A percentile compares a stretch with the other conserved stretches of the same genome.
These are phyloP conservation scores for Chalaropsis ovoidea DNA, from an alignment of 2,329 filamentous ascomycete genomes.

Conservation along the genomic window DNA sequence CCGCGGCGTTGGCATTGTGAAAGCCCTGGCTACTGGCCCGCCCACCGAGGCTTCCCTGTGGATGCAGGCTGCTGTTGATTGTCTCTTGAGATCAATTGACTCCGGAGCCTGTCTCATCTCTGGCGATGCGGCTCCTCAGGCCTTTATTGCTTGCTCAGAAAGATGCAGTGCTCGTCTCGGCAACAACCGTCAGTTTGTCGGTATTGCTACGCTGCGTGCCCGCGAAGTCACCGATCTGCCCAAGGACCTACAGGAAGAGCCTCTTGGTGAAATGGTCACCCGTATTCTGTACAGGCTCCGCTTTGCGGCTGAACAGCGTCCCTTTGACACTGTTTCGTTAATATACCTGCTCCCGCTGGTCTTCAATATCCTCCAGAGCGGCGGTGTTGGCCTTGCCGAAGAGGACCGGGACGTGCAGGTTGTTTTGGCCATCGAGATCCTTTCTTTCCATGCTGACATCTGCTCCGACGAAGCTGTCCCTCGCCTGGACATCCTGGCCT, in stretches of 20 bases:
- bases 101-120: slow-evolving; percentile 73
- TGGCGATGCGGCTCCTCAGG: slow-evolving; percentile 64
- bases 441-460: slow-evolving; percentile 77
- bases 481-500: slow-evolving; percentile 59
- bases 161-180: slow-evolving; percentile 66
- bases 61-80: slow-evolving; percentile 71
- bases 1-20: slow-evolving; percentile 78
- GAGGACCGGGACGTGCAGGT: slow-evolving; percentile 87
- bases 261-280: slow-evolving; percentile 74
- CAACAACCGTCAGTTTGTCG: slow-evolving; percentile 68
- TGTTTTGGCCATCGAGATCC: slow-evolving; percentile 75
- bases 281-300: slow-evolving; percentile 82
- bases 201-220: slow-evolving; percentile 73
- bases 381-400: slow-evolving; percentile 59
- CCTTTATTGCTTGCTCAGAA: slow-evolving; percentile 70
- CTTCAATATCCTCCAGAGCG: slow-evolving; percentile 65
- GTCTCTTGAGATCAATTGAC: slow-evolving; percentile 63
- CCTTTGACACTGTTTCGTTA: slow-evolving; percentile 78
- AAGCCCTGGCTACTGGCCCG: slow-evolving; percentile 69
- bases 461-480: slow-evolving; percentile 68
- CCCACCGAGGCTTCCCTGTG: slow-evolving; percentile 82
- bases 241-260: slow-evolving; percentile 62
- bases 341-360: slow-evolving; percentile 79
- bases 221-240: slow-evolving; percentile 64
- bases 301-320: slow-evolving; percentile 85